Base-by-base conservation (phyloP, 2,329 filamentous ascomycete genomes). In the Pseudogymnoascus sp. region DNA sequence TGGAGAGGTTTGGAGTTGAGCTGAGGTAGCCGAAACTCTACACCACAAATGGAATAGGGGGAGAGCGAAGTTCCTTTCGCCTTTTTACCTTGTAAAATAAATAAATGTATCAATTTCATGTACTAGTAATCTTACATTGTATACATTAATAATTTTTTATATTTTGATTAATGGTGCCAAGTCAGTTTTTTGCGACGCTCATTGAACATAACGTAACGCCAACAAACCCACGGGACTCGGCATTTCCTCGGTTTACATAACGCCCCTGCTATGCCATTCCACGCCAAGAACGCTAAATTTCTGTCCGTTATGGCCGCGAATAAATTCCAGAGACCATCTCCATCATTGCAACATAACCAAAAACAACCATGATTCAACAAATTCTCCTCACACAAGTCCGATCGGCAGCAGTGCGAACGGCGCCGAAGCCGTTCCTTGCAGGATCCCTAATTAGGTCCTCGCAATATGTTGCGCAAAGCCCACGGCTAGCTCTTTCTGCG, bases 1-100 rank as follows among this genome's bases (percentile, higher is more conserved):
- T 89, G 2, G 76, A 82, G 63, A 84, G 84, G 67, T 77, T 96
- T 62, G 89, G 89, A 0, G 90, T 97, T 18, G 89, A 96, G 75
- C 77, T 96, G 68, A 82, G 90, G 72, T 91, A 63, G 57, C 58
- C 18, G 57, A 28, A 58, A 54, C 47, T 33, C 47, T 9, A 14
- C 12, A 35, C 28, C 2, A 20, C 3, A 35, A n/a, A 18, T n/a
- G 33, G 6, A 35, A 54, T 33, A 33, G 47, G 47, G 28, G 28
- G n/a, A 33, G 16, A 35, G 28, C 47, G 9, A 35, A 20, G 9
- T 16, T 18, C 7, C 12, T 18, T 35, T 33, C 33, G 47, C 28
- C n/a, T 20, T 25, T n/a, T 35, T 35, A 33, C 28, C 9, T 54
- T 54, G 47, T 54, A 54, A 54, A 54, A 54, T 14, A 54, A 54